Evolutionary conservation across 2,329 filamentous ascomycete species (phyloP), one percentile per base, ranked within the genome.

Genomic region (Teratosphaeria epicoccoides): DNA sequence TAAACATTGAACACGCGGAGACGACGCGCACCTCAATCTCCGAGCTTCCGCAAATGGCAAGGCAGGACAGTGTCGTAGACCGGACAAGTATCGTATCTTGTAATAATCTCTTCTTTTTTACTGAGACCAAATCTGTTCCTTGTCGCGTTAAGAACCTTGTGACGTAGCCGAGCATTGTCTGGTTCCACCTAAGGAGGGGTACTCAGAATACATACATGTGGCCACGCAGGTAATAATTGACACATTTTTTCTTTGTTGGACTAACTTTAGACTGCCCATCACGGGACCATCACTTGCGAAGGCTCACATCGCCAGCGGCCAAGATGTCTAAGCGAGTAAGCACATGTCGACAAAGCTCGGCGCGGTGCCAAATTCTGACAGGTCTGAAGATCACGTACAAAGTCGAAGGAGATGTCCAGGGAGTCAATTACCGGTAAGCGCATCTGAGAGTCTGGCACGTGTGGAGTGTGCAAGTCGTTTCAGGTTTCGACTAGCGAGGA

Each of bases 341-440:
- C 47, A 25, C n/a, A n/a, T n/a, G n/a, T 46, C 11, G n/a, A 24
- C 10, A 24, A 26, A 49, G 6, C 24, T 11, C 26, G 12, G 22
- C 40, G 23, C 22, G 23, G 4, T 23, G 37, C 6, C 29, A 49
- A 24, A 5, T 26, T 33, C 14, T 22, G 6, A 46, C 22, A 17
- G 10, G 7, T 17, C 28, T 12, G 24, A 46, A 75, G 73, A 75
- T 76, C 52, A 68, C 67, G 9, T 76, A 70, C 68, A 73, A 66
- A 54, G 74, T 76, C 54, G 61, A 70, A 23, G 74, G 74, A 52
- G 59, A 67, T 24, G 73, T 76, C 33, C 73, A 76, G 63, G 74
- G 74, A 33, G 75, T 78, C 55, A 76, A 73, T 63, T 78, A 76
- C 62, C 71, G 74, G 69, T 73, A 64, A 45, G 24, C n/a, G 6